phyloP scores from a whole-genome alignment of 805 yeast species.

The Scheffersomyces ergatensis region DNA sequence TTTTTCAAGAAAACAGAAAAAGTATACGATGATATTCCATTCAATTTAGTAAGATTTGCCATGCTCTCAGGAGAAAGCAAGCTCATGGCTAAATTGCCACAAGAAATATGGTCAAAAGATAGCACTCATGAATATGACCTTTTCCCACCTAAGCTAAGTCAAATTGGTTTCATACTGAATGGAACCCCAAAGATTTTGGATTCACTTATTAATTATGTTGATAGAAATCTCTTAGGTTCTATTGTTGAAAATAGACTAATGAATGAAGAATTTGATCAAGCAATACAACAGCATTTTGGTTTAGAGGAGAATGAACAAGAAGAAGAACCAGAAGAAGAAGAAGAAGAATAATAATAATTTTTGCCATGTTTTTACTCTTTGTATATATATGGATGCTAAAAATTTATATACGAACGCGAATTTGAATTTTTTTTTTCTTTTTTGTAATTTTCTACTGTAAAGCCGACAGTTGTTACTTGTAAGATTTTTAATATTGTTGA shows the following conservation, averaged over 20 bases:
- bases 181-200: constrained; percentile 20
- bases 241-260: constrained; percentile 36
- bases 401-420: no score
- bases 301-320: no score
- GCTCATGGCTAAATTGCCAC: constrained; percentile 69
- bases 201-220: constrained; percentile 41
- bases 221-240: constrained; percentile 44
- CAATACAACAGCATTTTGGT: constrained; percentile 18
- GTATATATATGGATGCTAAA: no score
- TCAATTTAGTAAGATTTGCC: constrained; percentile 63
- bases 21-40: constrained; percentile 42
- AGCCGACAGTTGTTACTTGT: no score
- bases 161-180: no score
- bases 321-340: no score
- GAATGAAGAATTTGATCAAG: constrained; percentile 21
- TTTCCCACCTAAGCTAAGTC: constrained; percentile 67
- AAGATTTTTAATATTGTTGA: no score
- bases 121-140: constrained; percentile 71
- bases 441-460: no score
- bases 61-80: constrained; percentile 69
- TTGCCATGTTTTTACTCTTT: no score
- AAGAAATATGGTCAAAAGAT: constrained; percentile 55
- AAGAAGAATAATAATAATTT: no score
- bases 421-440: no score
- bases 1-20: constrained; percentile 5